Evolutionary conservation across 495 filamentous ascomycete species (phyloP), one percentile per base, ranked within the genome.

Genomic region (Rusavskia elegans): DNA sequence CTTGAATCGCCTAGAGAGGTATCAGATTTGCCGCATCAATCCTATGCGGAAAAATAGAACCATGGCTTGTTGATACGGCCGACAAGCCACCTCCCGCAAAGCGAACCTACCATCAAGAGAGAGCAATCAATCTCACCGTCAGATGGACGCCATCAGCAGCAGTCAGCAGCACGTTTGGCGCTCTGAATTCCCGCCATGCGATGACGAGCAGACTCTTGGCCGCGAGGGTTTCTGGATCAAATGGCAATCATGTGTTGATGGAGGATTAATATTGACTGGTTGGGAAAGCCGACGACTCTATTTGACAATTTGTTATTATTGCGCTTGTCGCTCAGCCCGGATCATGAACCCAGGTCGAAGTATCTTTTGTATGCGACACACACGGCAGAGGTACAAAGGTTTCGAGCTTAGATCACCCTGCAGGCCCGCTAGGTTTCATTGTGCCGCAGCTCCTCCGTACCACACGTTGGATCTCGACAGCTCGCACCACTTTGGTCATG

Each of bases 1-100:
- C 44, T 46, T 46, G 44, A 46, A 29, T 46, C 44, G 44, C 44
- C 23, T 46, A 30, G 14, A 46, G 23, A 16, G 44, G 44, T 46
- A 46, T 46, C 44, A 46, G 44, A 46, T 46, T 29, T 46, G 44
- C 44, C 44, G 44, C 44, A 46, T 46, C 44, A 46, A 46, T 46
- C 23, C 17, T 21, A 16, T 16, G 44, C 17, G 44, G 21, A 46
- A 29, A 29, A 5, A 23, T 16, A 23, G 17, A 46, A 10, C 14
- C 23, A 42, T 46, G 44, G 44, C 44, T 46, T 23, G 44, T 21
- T 5, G 13, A 17, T 21, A 11, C 20, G 20, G n/a, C 40, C n/a
- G n/a, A 19, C 40, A 21, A 42, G 23, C 44, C 44, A 29, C 44
- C 23, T 46, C 21, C 44, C 20, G 20, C 19, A 46, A 46, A 46